Evolutionary conservation across 768 basidiomycete genomes (phyloP).

Genomic region (Boletus sp.): DNA sequence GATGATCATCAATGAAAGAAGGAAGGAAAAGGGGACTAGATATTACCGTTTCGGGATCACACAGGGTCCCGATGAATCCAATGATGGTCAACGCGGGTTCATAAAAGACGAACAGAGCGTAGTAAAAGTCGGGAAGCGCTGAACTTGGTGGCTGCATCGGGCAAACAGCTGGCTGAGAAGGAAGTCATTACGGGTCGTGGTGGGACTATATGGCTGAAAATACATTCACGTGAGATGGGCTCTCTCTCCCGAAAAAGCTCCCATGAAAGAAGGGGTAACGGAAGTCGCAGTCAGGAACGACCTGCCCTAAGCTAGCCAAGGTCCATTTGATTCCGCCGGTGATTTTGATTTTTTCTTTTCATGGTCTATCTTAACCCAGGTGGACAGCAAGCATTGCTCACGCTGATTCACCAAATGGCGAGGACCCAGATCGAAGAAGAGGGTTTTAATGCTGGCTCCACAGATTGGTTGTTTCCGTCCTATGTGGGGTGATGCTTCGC

Average conservation of each 20-base stretch:
- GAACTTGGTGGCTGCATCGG: slow-evolving; percentile 47
- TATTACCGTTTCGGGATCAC: slow-evolving; percentile 63
- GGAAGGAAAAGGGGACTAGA: not conserved
- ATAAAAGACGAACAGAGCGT: slow-evolving; percentile 68
- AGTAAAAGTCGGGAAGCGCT: slow-evolving; percentile 73
- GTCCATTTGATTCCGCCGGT: not conserved
- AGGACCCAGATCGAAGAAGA: slow-evolving; percentile 63
- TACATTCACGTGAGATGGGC: slow-evolving; percentile 8
- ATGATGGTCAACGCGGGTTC: slow-evolving; percentile 65
- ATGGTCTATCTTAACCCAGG: slow-evolving; percentile 70
- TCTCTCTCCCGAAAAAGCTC: too few relatives aligned
- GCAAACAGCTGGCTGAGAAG: slow-evolving; percentile 1
- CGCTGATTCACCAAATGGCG: slow-evolving; percentile 72
- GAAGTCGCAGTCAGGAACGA: slow-evolving; percentile 2
- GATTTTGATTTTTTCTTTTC: slow-evolving; percentile 39
- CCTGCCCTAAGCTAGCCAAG: slow-evolving; percentile 29
- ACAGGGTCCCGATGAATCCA: slow-evolving; percentile 65
- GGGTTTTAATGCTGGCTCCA: slow-evolving; percentile 68
- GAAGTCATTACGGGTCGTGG: not conserved
- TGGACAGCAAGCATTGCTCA: slow-evolving; percentile 41
- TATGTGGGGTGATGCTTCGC: slow-evolving; percentile 44
- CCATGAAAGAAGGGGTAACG: not conserved
- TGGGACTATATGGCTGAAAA: not conserved
- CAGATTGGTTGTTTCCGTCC: slow-evolving; percentile 8
- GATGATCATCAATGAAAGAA: slow-evolving; percentile 1